phyloP scores from a whole-genome alignment of 2,329 filamentous ascomycete species.

The Pseudopyricularia javanii region DNA sequence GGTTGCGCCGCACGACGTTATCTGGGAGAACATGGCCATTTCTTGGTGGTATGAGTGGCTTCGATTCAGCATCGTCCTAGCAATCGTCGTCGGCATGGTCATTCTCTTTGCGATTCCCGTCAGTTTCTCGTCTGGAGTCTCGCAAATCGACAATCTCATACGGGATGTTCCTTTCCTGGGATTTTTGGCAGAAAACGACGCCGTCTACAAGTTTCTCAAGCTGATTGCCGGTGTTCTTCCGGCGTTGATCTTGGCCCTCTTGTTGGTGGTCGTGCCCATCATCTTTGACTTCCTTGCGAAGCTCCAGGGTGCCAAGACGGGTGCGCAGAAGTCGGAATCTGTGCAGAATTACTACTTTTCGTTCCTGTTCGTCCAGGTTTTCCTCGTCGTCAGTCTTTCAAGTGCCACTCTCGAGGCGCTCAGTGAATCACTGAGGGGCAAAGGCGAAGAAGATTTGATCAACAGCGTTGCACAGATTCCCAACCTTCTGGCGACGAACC shows the following conservation, averaged over 20 bases:
- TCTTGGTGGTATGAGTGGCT: constrained; percentile 87
- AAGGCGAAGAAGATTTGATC: constrained; percentile 22
- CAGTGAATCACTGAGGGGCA: constrained; percentile 26
- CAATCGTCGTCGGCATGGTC: constrained; percentile 60
- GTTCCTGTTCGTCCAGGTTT: constrained; percentile 90
- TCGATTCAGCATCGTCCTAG: constrained; percentile 53
- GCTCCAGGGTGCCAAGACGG: constrained; percentile 72
- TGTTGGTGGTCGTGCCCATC: constrained; percentile 72
- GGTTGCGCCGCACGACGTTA: constrained; percentile 80
- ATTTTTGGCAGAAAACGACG: constrained; percentile 27
- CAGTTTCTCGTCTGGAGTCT: constrained; percentile 71
- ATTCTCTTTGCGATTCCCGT: constrained; percentile 87
- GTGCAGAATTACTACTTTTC: constrained; percentile 88
- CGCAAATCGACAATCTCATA: constrained; percentile 63
- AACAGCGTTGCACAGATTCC: constrained; percentile 55
- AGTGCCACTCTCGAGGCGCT: constrained; percentile 50
- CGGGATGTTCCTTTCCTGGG: constrained; percentile 8
- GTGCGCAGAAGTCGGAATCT: constrained; percentile 64
- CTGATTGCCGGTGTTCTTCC: constrained; percentile 77
- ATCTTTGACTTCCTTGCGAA: constrained; percentile 61
- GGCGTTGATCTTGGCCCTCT: constrained; percentile 59
- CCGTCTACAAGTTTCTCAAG: constrained; percentile 48
- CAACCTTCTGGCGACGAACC: constrained; percentile 58
- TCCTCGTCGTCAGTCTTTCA: constrained; percentile 81
- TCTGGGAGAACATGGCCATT: constrained; percentile 96